phyloP scores from a whole-genome alignment of 257 asterid genomes.

The Nicotiana obtusifolia region DNA sequence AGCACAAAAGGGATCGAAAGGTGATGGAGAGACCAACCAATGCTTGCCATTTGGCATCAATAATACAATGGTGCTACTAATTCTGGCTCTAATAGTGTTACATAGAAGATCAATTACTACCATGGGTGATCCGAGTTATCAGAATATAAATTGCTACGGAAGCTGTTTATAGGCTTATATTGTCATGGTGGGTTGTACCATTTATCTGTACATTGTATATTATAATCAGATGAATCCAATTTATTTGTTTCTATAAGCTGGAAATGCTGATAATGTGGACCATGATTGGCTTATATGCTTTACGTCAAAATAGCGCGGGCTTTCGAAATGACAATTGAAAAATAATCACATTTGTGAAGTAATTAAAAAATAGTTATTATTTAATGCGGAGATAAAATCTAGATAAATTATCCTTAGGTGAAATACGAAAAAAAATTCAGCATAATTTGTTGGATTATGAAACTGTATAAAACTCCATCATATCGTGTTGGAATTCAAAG shows the following conservation, averaged over 20 bases:
- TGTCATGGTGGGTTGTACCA: not conserved
- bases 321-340: too few relatives aligned
- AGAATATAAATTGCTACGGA: not conserved
- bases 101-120: not conserved
- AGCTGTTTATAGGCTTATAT: conserved; percentile 1
- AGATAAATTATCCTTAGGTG: too few relatives aligned
- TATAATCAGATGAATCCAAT: not conserved
- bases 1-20: not conserved
- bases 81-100: not conserved
- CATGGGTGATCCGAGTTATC: not conserved
- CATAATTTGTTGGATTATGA: too few relatives aligned
- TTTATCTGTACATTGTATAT: not conserved
- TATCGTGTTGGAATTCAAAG: too few relatives aligned
- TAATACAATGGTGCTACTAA: not conserved
- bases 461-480: too few relatives aligned
- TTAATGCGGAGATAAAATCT: too few relatives aligned
- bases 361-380: too few relatives aligned
- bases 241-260: not conserved
- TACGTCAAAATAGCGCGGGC: too few relatives aligned
- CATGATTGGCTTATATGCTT: not conserved
- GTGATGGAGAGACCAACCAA: not conserved
- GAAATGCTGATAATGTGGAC: not conserved
- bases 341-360: too few relatives aligned
- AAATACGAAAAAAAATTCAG: too few relatives aligned
- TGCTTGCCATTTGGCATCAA: not conserved